Conservation (phyloP, 75 land plant genomes). For the Selaginella tamariscina region DNA sequence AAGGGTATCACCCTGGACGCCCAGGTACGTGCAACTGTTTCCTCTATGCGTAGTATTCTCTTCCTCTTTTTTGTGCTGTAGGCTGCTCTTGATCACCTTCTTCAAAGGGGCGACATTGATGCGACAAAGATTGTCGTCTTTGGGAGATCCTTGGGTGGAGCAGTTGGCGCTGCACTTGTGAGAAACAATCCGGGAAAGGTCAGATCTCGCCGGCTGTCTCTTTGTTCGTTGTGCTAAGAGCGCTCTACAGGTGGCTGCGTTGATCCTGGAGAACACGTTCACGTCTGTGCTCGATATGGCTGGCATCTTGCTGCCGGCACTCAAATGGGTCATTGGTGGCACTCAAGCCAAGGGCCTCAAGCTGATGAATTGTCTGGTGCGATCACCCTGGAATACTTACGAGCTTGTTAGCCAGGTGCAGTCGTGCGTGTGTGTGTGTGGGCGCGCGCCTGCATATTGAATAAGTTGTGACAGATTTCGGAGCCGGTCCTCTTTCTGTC, state of each 20-base stretch:
- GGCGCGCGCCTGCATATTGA: not conserved
- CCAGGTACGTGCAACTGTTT: constrained; percentile 41
- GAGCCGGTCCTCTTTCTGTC: constrained; percentile 73
- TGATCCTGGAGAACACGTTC: constrained; percentile 93
- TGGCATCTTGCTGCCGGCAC: constrained; percentile 68
- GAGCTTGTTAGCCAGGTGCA: constrained; percentile 65
- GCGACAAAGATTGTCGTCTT: constrained; percentile 74
- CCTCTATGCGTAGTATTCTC: not conserved
- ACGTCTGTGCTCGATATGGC: constrained; percentile 97
- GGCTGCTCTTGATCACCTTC: constrained; percentile 94
- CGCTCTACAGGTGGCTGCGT: constrained; percentile 59
- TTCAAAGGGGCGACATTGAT: constrained; percentile 68
- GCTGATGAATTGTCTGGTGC: constrained; percentile 69
- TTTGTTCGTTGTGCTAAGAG: not conserved
- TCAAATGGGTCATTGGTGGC: constrained; percentile 88
- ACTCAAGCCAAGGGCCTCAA: constrained; percentile 52
- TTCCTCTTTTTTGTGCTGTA: too few relatives aligned
- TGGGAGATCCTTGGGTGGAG: constrained; percentile 98
- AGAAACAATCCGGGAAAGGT: constrained; percentile 93
- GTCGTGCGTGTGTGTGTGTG: not conserved
- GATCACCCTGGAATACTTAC: constrained; percentile 96
- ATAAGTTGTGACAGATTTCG: constrained; percentile 22
- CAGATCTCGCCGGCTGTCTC: not conserved
- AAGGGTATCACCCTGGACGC: constrained; percentile 79
- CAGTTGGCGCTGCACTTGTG: constrained; percentile 78